A percentile compares a stretch with the other conserved stretches of the same genome.
These are phyloP conservation scores for Leccinum broughii DNA, from an alignment of 768 basidiomycete genomes.

Conservation along the genomic window DNA sequence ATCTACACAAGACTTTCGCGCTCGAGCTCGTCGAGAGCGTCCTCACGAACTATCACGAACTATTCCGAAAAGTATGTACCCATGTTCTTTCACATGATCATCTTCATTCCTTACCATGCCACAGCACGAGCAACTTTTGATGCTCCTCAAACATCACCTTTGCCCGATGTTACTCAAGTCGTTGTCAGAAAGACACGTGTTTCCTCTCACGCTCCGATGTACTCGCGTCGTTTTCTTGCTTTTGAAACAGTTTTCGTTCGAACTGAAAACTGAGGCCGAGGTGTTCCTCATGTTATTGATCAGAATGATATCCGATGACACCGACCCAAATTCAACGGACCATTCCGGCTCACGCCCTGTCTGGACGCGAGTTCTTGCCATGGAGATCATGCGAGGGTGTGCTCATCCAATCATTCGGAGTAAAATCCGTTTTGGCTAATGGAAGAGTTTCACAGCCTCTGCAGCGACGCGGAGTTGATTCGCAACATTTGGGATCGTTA, in stretches of 20 bases:
- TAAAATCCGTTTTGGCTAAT: conserved; percentile 2
- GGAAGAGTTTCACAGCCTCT: conserved; percentile 47
- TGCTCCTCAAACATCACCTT: conserved; percentile 64
- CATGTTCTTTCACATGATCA: background rate
- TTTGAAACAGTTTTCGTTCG: conserved; percentile 83
- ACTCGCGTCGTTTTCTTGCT: conserved; percentile 93
- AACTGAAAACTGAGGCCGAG: conserved; percentile 81
- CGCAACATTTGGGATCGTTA: conserved; percentile 79
- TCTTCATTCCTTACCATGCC: conserved; percentile 2
- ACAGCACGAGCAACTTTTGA: conserved; percentile 78
- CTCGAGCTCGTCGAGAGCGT: conserved; percentile 98
- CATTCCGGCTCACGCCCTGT: conserved; percentile 47
- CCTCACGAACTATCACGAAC: conserved; percentile 85
- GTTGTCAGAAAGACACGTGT: conserved; percentile 77
- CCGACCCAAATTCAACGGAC: conserved; percentile 31
- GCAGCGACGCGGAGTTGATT: conserved; percentile 77
- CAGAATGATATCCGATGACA: conserved; percentile 59
- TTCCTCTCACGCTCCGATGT: conserved; percentile 86
- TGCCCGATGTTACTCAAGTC: conserved; percentile 87
- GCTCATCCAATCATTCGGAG: conserved; percentile 3
- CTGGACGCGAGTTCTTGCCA: conserved; percentile 90
- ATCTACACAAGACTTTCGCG: conserved; percentile 89
- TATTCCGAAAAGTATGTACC: conserved; percentile 66
- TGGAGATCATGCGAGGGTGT: conserved; percentile 91
- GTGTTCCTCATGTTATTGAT: conserved; percentile 80